Percentiles rank a stretch among this genome's conserved stretches.
phyloP scores from a whole-genome alignment of 306 rosid species.

The Fagus crenata region DNA sequence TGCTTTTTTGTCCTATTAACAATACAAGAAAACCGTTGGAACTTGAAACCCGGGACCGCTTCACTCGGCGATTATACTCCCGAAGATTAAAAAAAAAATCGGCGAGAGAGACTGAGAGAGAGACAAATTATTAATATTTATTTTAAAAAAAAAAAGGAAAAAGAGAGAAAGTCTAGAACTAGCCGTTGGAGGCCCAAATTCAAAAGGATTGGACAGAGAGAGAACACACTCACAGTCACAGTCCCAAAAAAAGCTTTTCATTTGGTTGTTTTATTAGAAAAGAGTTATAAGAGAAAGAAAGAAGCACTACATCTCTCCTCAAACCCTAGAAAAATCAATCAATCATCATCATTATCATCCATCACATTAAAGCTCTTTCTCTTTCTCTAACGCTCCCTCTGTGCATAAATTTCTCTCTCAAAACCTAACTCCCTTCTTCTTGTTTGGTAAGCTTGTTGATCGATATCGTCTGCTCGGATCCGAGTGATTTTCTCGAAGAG shows the following conservation, averaged over 20 bases:
- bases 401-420: neutral
- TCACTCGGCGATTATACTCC: constrained; percentile 23
- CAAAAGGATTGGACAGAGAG: constrained; percentile 40
- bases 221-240: constrained; percentile 10
- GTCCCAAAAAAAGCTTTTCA: constrained; percentile 28
- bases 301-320: neutral
- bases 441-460: constrained; percentile 15
- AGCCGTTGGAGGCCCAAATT: constrained; percentile 79
- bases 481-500: constrained; percentile 20
- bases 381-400: constrained; percentile 16
- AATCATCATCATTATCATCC: neutral
- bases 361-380: constrained; percentile 1
- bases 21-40: constrained; percentile 46
- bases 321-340: constrained; percentile 9
- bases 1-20: constrained; percentile 30
- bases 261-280: constrained; percentile 22
- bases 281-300: too few species aligned
- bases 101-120: too few species aligned
- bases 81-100: neutral
- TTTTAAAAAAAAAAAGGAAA: neutral
- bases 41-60: constrained; percentile 41
- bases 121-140: neutral
- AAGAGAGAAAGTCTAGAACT: constrained; percentile 38
- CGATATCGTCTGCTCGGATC: constrained; percentile 30
- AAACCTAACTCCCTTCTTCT: neutral